Conservation (phyloP, 345 rosid genomes). For the Litchi chinensis region DNA sequence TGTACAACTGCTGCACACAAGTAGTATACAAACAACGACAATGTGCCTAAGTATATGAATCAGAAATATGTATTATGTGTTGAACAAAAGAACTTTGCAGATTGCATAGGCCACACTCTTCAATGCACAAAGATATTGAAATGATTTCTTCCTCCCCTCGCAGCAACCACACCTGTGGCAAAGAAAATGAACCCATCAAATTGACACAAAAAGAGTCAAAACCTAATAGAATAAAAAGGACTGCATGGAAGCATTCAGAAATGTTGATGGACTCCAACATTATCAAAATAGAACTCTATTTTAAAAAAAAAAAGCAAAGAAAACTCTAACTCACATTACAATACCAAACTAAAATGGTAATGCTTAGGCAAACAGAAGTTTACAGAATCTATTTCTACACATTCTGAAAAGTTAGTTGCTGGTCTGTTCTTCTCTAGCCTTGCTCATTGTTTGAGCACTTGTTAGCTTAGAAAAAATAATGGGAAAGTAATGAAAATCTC, state of each 20-base stretch:
- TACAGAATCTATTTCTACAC: not conserved
- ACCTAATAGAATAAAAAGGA: conserved; percentile 11
- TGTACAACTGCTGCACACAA: conserved; percentile 28
- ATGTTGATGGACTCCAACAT: conserved; percentile 8
- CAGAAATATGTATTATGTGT: conserved; percentile 29
- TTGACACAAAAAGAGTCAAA: conserved; percentile 44
- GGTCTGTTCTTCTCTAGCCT: not conserved
- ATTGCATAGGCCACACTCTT: conserved; percentile 41
- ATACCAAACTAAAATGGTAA: not conserved
- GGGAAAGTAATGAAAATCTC: not conserved
- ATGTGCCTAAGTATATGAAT: conserved; percentile 23
- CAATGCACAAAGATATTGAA: conserved; percentile 64
- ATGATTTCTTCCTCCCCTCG: conserved; percentile 63
- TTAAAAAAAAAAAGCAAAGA: not conserved
- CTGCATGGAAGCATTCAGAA: conserved; percentile 15
- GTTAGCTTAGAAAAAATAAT: not conserved
- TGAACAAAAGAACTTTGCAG: conserved; percentile 40
- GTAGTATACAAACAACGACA: conserved; percentile 22
- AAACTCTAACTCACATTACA: not conserved
- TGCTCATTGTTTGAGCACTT: not conserved
- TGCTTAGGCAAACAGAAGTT: not conserved
- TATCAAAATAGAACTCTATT: not conserved
- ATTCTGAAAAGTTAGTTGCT: no score
- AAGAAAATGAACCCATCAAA: conserved; percentile 69
- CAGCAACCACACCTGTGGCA: conserved; percentile 68